Evolutionary conservation across 805 yeast genomes (phyloP).

Genomic region (Wickerhamiella domercqiae): DNA sequence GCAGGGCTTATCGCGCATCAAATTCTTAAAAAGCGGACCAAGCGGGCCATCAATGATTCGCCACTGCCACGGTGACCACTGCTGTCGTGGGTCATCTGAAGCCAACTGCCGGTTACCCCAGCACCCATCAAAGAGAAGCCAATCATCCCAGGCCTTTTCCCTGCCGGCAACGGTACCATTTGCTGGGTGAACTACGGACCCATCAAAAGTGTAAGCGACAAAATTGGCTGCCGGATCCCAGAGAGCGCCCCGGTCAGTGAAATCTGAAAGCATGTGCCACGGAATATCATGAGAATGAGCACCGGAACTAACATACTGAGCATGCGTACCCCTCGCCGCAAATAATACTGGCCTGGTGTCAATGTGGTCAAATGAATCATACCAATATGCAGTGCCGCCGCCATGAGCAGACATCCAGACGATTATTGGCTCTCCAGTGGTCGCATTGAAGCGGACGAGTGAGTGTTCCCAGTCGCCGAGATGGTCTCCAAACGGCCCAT

Average conservation of each 20-base stretch:
- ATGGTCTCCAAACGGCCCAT: slow-evolving; percentile 94
- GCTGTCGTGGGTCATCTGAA: slow-evolving; percentile 61
- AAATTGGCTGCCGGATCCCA: slow-evolving; percentile 87
- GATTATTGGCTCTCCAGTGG: slow-evolving; percentile 57
- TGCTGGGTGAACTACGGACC: slow-evolving; percentile 29
- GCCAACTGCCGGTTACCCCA: slow-evolving; percentile 80
- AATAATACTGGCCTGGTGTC: slow-evolving; percentile 55
- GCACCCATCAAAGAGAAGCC: slow-evolving; percentile 69
- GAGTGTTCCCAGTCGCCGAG: slow-evolving; percentile 98
- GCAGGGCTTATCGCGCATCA: slow-evolving; percentile 56
- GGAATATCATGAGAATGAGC: slow-evolving; percentile 94
- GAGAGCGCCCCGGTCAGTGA: slow-evolving; percentile 85
- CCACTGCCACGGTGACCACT: slow-evolving; percentile 80
- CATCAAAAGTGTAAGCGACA: slow-evolving; percentile 69
- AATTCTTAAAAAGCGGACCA: slow-evolving; percentile 74
- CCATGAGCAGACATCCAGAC: slow-evolving; percentile 98
- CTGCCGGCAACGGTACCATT: slow-evolving; percentile 33
- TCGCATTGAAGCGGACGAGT: slow-evolving; percentile 52
- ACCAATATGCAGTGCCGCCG: slow-evolving; percentile 83
- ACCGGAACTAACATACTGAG: slow-evolving; percentile 90
- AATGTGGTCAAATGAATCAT: slow-evolving; percentile 47
- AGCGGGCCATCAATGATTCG: slow-evolving; percentile 82
- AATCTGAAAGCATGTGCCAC: slow-evolving; percentile 76
- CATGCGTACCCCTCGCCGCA: slow-evolving; percentile 93
- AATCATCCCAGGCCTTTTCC: slow-evolving; percentile 42